Evolutionary conservation across 208 protist species (phyloP).

Genomic region (Trichomonas vaginalis): DNA sequence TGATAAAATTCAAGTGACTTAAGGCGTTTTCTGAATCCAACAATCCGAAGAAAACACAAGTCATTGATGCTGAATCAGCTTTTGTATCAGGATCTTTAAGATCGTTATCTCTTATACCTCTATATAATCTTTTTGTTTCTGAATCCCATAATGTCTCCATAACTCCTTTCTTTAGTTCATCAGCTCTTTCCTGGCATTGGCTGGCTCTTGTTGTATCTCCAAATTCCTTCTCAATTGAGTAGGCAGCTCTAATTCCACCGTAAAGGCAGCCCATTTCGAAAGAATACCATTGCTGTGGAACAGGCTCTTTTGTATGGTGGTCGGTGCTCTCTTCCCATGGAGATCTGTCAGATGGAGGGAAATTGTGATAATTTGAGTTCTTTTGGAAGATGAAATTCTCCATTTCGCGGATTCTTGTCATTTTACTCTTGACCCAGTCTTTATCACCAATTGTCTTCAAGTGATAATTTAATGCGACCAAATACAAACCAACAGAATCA

Average conservation of each 20-base stretch:
- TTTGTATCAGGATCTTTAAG: background rate
- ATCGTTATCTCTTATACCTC: background rate
- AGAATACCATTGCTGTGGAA: background rate
- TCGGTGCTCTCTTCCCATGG: background rate
- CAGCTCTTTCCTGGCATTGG: background rate
- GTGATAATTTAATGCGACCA: background rate
- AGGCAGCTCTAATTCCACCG: background rate
- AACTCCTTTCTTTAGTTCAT: background rate
- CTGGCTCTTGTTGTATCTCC: background rate
- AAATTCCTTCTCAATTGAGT: background rate
- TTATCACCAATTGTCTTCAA: background rate
- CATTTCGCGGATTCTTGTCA: background rate
- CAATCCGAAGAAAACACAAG: background rate
- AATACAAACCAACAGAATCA: background rate
- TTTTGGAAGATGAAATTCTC: background rate
- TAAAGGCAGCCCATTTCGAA: background rate
- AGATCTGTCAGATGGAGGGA: background rate
- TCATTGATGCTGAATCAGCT: background rate
- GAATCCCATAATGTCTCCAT: background rate
- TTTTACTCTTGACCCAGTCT: background rate
- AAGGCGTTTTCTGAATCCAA: background rate
- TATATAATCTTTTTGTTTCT: background rate
- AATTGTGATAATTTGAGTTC: background rate
- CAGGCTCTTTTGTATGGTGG: background rate
- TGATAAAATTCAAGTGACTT: background rate